A percentile compares a stretch with the other conserved stretches of the same genome.
Evolutionary conservation across 2,329 filamentous ascomycete genomes (phyloP).

Genomic region (Fusarium camptoceras): DNA sequence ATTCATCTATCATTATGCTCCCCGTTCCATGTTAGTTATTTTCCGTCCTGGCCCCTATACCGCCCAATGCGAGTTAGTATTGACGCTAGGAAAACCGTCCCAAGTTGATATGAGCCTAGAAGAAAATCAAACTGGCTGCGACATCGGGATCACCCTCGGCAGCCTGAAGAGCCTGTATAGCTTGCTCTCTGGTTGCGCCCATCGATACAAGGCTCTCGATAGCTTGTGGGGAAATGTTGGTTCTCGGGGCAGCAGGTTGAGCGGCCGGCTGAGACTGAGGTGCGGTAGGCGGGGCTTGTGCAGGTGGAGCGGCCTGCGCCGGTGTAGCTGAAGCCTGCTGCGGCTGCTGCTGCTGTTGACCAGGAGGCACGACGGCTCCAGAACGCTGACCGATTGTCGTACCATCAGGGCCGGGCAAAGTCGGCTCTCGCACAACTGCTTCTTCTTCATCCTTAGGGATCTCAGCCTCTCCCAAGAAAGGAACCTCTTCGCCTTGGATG

Average conservation of each 20-base stretch:
- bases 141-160: constrained; percentile 88
- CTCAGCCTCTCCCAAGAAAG: constrained; percentile 91
- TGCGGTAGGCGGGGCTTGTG: constrained; percentile 45
- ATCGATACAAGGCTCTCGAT: constrained; percentile 82
- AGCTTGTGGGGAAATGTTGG: constrained; percentile 68
- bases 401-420: constrained; percentile 86
- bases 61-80: constrained; percentile 22
- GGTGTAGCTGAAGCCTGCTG: constrained; percentile 32
- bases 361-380: constrained; percentile 72
- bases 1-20: constrained; percentile 42
- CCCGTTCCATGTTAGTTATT: constrained; percentile 24
- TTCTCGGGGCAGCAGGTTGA: constrained; percentile 44
- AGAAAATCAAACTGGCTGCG: constrained; percentile 83
- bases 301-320: constrained; percentile 42
- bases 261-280: constrained; percentile 46
- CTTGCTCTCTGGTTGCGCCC: constrained; percentile 81
- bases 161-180: constrained; percentile 83
- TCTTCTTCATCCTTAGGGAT: constrained; percentile 90
- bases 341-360: constrained; percentile 32
- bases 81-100: constrained; percentile 17
- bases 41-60: constrained; percentile 21
- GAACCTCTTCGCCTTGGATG: constrained; percentile 88
- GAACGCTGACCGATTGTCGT: constrained; percentile 87
- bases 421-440: constrained; percentile 80
- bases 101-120: constrained; percentile 34